phyloP scores from a whole-genome alignment of 305 asterid species.

The Solanum hybrid region DNA sequence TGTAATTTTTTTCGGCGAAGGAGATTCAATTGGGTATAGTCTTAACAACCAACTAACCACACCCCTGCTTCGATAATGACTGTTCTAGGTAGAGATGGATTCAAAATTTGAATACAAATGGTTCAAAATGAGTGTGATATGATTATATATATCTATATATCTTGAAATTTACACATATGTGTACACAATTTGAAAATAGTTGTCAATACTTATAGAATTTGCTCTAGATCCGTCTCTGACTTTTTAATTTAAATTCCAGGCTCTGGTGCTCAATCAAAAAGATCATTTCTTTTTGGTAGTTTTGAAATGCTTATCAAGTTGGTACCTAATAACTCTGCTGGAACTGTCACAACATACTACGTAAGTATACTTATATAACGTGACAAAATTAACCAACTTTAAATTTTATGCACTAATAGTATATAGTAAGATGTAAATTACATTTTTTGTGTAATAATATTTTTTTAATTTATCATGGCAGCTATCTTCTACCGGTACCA shows the following conservation, averaged over 20 bases:
- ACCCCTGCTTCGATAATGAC: neutral
- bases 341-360: conserved; percentile 64
- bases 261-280: conserved; percentile 51
- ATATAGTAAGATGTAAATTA: neutral
- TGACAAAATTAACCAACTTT: neutral
- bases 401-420: neutral
- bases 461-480: conserved; percentile 8
- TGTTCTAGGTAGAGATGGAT: neutral
- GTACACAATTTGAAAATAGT: neutral
- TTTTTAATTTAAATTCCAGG: conserved; percentile 19
- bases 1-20: neutral
- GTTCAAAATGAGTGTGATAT: neutral
- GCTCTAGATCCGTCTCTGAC: neutral
- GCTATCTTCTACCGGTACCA: conserved; percentile 48
- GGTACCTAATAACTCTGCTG: conserved; percentile 63
- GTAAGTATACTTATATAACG: conserved; percentile 18
- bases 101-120: neutral
- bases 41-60: neutral
- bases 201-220: neutral
- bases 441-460: neutral
- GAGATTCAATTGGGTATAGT: neutral
- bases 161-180: neutral
- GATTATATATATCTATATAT: no score
- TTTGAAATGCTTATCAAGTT: conserved; percentile 61
- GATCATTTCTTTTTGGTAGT: conserved; percentile 50